Evolutionary conservation across 2,329 filamentous ascomycete genomes (phyloP), one percentile per base, ranked within the genome.

Genomic region (Cordyceps javanica): DNA sequence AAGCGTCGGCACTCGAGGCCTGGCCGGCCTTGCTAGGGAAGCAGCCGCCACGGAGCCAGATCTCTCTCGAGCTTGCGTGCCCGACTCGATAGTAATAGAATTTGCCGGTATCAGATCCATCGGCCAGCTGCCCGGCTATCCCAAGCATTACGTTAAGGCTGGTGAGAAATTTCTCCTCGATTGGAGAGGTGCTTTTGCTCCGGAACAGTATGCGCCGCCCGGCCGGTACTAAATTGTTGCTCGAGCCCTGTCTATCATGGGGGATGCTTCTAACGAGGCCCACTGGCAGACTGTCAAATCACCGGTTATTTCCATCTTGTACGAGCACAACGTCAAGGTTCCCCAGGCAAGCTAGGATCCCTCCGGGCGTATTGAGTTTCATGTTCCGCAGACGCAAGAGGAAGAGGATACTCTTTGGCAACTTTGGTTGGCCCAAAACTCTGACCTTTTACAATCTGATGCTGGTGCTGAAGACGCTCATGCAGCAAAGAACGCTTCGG

Each of bases 151-250:
- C 13, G 23, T 42, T 16, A 11, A 23, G 11, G 25, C n/a, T n/a
- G n/a, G 23, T 54, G n/a, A n/a, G 5, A 13, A 19, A 19, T 3
- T 46, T n/a, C 1, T 30, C 21, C 2, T 32, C 16, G 26, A 13
- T 39, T 60, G 51, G 59, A 14, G 9, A 23, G 55, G 59, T 28
- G 13, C n/a, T 32, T 45, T 58, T 21, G 23, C 32, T 2, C 26
- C 55, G 16, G 59, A 46, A 13, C 14, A 54, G 5, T 42, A 49
- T 41, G 55, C 51, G 21, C 55, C 59, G 30, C 49, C 50, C 23
- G 59, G 55, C 14, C 28, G 45, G 14, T 60, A 58, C 39, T 38
- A 55, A 51, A 49, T 60, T 25, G 45, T 60, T 25, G 44, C 23
- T 48, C 50, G 32, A 16, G 55, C 51, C n/a, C 44, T 60, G 21